Evolutionary conservation across 2,329 filamentous ascomycete species (phyloP), one percentile per base, ranked within the genome.

Genomic region (Fusarium torulosum): DNA sequence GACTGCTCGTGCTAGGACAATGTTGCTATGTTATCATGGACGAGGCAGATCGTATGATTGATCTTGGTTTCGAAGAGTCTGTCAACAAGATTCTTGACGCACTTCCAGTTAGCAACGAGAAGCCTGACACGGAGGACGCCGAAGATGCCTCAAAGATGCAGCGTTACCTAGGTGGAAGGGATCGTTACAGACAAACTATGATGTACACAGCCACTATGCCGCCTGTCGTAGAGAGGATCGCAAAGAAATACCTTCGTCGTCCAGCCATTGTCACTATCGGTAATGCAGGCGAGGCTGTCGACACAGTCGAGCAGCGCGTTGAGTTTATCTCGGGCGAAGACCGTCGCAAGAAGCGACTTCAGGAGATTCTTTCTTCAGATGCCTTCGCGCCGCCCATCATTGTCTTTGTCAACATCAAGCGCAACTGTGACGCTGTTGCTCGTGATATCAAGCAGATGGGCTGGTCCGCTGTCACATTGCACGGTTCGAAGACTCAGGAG

Each of bases 151-250:
- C 86, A 57, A 88, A 90, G n/a, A 98, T 98, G 95, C 90, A 89
- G 72, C 86, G 88, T 59, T 91, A 91, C 73, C 81, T 97, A 3
- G 90, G 90, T 53, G 88, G 88, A 19, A 88, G 89, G 70, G 91
- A 94, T 74, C 87, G 91, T 21, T 98, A 98, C 81, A 86, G 96
- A 60, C 95, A 99, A 79, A 99, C 96, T 0, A 99, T 99, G 96
- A 99, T 99, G 96, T 99, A 98, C 88, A 98, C 96, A 69, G 96
- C 96, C 53, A 99, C 96, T 27, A 99, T 99, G 96, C 94, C 96
- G 3, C 82, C 92, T 0, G 88, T 92, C 0, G 92, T 99, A 17
- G 96, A 99, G 77, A 92, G 92, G 66, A 98, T 99, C 67, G 96
- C 96, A n/a, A 91, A 94, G 73, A 97, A 97, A 77, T 99, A 99